Evolutionary conservation across 2,329 filamentous ascomycete genomes (phyloP).

Genomic region (Domatiomyces globalis): DNA sequence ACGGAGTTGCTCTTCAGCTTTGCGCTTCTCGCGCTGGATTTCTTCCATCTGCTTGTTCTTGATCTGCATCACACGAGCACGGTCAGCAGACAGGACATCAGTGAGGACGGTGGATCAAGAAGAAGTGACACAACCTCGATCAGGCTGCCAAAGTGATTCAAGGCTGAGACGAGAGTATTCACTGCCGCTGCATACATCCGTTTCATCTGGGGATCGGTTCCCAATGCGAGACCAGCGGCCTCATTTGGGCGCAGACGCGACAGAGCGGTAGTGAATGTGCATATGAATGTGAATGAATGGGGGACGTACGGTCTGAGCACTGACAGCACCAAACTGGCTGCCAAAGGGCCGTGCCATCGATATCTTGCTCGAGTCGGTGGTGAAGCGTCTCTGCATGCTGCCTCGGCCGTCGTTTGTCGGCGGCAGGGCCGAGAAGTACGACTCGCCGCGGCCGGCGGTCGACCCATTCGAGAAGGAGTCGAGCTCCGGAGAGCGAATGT

Average conservation of each 20-base stretch:
- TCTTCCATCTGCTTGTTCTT: slow-evolving; percentile 86
- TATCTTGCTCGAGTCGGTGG: slow-evolving; percentile 74
- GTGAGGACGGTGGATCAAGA: background rate
- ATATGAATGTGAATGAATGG: background rate
- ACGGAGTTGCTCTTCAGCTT: slow-evolving; percentile 86
- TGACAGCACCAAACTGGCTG: slow-evolving; percentile 20
- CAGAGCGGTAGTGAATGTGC: background rate
- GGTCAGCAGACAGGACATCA: background rate
- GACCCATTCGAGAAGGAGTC: slow-evolving; percentile 40
- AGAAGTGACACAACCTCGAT: background rate
- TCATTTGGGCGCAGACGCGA: background rate
- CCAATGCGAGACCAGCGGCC: background rate
- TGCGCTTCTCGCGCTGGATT: slow-evolving; percentile 73
- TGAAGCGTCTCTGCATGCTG: slow-evolving; percentile 79
- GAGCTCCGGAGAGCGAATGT: slow-evolving; percentile 62
- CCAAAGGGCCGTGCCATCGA: slow-evolving; percentile 34
- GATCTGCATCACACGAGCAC: slow-evolving; percentile 41
- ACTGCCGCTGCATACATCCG: background rate
- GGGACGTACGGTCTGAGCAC: slow-evolving; percentile 17
- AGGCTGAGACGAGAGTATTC: background rate
- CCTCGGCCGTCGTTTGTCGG: slow-evolving; percentile 63
- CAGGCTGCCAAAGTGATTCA: background rate
- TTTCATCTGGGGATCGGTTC: background rate
- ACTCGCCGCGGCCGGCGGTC: background rate
- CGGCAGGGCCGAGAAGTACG: slow-evolving; percentile 52